Conservation (phyloP, 805 yeast species). For the Brettanomyces sp. region DNA sequence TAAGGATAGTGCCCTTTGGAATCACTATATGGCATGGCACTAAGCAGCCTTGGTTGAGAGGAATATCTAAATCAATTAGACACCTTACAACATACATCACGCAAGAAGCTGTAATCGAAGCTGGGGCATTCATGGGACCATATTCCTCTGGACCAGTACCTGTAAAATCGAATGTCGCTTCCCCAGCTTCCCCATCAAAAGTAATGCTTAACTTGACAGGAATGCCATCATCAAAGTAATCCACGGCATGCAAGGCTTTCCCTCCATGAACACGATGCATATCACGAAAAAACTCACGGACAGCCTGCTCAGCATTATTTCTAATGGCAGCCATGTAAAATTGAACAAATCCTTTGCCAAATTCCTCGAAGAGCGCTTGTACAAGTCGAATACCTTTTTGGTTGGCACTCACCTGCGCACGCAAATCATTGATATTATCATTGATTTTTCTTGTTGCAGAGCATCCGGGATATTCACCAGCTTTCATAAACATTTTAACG, state of each 20-base stretch:
- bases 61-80: constrained; percentile 36
- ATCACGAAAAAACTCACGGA: constrained; percentile 23
- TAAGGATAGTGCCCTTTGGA: constrained; percentile 25
- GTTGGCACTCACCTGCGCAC: constrained; percentile 44
- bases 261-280: constrained; percentile 31
- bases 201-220: constrained; percentile 31
- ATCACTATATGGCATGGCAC: constrained; percentile 10
- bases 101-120: constrained; percentile 45
- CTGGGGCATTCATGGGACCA: constrained; percentile 46
- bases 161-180: constrained; percentile 41
- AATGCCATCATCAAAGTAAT: constrained; percentile 49
- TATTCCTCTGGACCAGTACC: constrained; percentile 44
- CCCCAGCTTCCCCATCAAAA: constrained; percentile 28
- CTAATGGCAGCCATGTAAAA: constrained; percentile 40
- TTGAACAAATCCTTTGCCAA: constrained; percentile 31
- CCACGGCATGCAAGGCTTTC: constrained; percentile 35
- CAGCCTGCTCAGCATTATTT: constrained; percentile 38
- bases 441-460: constrained; percentile 46
- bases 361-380: constrained; percentile 33
- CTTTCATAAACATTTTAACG: constrained; percentile 39
- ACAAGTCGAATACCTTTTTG: constrained; percentile 40
- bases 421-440: constrained; percentile 43
- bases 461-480: constrained; percentile 43
- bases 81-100: constrained; percentile 42
- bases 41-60: constrained; percentile 38